Conservation (phyloP, 2,329 filamentous ascomycete genomes). For the Didymella glomerata region DNA sequence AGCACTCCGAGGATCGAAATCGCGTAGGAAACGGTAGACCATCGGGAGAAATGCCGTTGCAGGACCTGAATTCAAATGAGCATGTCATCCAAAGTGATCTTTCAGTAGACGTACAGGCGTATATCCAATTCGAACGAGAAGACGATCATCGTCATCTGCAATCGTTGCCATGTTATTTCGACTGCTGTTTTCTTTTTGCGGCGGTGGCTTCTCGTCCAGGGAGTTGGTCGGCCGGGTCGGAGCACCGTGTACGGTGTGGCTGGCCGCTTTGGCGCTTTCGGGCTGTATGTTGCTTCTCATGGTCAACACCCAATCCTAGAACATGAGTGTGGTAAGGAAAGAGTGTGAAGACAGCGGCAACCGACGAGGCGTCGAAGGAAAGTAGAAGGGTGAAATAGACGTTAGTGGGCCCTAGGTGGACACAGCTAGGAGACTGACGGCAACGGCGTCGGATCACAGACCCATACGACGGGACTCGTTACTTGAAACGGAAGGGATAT, state of each 20-base stretch:
- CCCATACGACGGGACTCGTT: slow-evolving; percentile 35
- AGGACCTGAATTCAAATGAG: slow-evolving; percentile 60
- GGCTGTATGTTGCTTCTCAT: slow-evolving; percentile 42
- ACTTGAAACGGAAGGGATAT: slow-evolving; percentile 41
- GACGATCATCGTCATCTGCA: slow-evolving; percentile 66
- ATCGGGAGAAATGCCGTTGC: slow-evolving; percentile 70
- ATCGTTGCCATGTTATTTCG: slow-evolving; percentile 58
- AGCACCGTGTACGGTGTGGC: slow-evolving; percentile 23
- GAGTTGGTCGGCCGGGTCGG: slow-evolving; percentile 31
- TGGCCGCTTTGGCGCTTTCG: slow-evolving; percentile 23
- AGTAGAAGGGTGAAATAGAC: slow-evolving; percentile 37
- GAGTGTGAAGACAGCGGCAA: slow-evolving; percentile 13
- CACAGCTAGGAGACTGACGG: slow-evolving; percentile 42
- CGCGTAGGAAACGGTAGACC: slow-evolving; percentile 72
- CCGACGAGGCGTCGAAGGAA: slow-evolving; percentile 28
- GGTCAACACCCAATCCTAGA: slow-evolving; percentile 30
- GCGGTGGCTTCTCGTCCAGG: slow-evolving; percentile 37
- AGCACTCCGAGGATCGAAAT: slow-evolving; percentile 71
- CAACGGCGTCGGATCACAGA: slow-evolving; percentile 36
- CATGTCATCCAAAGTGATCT: not conserved
- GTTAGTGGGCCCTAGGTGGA: slow-evolving; percentile 39
- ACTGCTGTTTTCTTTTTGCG: slow-evolving; percentile 24
- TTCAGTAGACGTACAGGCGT: slow-evolving; percentile 61
- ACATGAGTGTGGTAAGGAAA: slow-evolving; percentile 31
- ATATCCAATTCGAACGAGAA: slow-evolving; percentile 69